These are phyloP conservation scores for Rosellinia necatrix DNA, from an alignment of 2,329 filamentous ascomycete species.

Conservation along the genomic window DNA sequence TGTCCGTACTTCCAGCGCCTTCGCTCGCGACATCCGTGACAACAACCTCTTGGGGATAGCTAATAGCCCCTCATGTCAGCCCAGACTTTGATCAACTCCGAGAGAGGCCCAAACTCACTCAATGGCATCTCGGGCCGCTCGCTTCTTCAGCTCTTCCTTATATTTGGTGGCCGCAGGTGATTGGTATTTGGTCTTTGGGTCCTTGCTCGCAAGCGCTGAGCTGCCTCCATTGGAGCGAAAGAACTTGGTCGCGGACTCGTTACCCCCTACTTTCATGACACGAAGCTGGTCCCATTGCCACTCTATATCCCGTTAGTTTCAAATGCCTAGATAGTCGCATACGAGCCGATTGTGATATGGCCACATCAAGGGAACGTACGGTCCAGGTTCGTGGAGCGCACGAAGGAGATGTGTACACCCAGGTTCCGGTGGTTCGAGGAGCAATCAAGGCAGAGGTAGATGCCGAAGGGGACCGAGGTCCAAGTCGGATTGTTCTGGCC, in stretches of 20 bases:
- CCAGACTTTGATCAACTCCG: conserved; percentile 27
- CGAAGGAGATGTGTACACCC: conserved; percentile 98
- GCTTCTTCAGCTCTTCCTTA: conserved; percentile 91
- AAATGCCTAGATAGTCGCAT: not conserved
- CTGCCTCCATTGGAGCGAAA: conserved; percentile 96
- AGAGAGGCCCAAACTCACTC: conserved; percentile 64
- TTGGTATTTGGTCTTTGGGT: conserved; percentile 95
- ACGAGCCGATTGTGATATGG: not conserved
- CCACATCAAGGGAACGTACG: conserved; percentile 64
- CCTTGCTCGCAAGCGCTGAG: conserved; percentile 92
- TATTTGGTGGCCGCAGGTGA: conserved; percentile 94
- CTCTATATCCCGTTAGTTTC: conserved; percentile 54
- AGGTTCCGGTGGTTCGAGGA: conserved; percentile 96
- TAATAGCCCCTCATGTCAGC: conserved; percentile 43
- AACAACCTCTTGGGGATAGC: conserved; percentile 83
- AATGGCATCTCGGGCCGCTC: conserved; percentile 80
- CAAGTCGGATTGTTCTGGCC: conserved; percentile 97
- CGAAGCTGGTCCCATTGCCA: conserved; percentile 99
- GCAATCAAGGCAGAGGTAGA: conserved; percentile 98
- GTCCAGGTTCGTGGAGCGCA: conserved; percentile 96
- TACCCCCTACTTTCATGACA: conserved; percentile 97
- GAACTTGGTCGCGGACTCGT: conserved; percentile 97
- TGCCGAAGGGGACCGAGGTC: conserved; percentile 96
- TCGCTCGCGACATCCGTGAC: conserved; percentile 72
- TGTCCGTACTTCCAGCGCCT: conserved; percentile 67